Evolutionary conservation across 2,329 filamentous ascomycete genomes (phyloP).

Genomic region (Tolypocladium inflatum): DNA sequence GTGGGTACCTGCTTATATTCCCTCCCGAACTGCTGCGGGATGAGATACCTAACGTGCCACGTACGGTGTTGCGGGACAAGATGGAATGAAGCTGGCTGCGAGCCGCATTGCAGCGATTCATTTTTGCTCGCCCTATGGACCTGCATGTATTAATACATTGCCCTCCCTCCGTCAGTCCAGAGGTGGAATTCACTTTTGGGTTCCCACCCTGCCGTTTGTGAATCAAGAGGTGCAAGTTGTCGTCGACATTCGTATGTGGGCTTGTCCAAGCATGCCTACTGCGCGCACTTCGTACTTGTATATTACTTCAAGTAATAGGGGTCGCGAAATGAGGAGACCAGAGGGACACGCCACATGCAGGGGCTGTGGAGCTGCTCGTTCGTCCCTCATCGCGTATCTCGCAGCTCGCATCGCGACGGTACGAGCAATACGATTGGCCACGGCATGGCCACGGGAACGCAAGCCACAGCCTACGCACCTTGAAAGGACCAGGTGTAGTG

Average conservation of each 20-base stretch:
- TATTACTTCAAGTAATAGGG: neutral
- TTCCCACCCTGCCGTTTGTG: neutral
- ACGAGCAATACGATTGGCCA: neutral
- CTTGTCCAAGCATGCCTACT: neutral
- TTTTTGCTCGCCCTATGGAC: neutral
- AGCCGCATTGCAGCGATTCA: neutral
- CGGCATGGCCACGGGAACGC: neutral
- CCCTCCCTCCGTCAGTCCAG: too few species aligned
- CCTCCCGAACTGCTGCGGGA: neutral
- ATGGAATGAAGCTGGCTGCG: neutral
- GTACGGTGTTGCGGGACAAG: neutral
- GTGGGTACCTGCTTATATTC: neutral
- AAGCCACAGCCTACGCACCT: neutral
- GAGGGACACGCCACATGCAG: neutral
- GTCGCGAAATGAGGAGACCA: neutral
- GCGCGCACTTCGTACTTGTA: neutral
- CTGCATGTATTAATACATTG: neutral
- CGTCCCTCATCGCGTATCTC: neutral
- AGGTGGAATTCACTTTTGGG: neutral
- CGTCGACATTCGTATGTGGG: neutral
- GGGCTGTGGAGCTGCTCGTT: neutral
- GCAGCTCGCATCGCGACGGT: neutral
- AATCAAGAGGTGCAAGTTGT: neutral
- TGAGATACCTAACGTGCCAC: neutral
- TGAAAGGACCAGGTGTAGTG: too few species aligned